Evolutionary conservation across 108 stramenopile species (phyloP).

Genomic region (Parmales sp.): DNA sequence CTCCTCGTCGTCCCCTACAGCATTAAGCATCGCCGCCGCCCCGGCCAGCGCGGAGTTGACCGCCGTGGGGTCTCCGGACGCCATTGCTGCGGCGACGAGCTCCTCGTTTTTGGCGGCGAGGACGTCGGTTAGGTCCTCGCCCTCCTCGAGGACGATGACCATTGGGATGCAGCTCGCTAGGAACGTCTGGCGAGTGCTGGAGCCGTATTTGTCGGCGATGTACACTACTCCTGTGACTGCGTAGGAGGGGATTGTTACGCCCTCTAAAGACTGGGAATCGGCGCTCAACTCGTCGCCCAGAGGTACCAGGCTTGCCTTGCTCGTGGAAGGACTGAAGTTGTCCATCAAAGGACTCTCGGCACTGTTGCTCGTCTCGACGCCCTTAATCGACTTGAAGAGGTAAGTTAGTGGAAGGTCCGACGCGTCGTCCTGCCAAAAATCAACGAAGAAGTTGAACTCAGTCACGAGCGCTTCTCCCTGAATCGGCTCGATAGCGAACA

Average conservation of each 20-base stretch:
- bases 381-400: not conserved
- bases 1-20: not conserved
- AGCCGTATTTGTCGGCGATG: not conserved
- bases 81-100: not conserved
- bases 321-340: not conserved
- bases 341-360: not conserved
- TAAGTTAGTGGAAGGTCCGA: not conserved
- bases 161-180: not conserved
- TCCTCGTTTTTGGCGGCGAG: not conserved
- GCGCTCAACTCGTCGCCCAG: not conserved
- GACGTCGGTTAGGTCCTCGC: not conserved
- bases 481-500: not conserved
- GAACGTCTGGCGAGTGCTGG: not conserved
- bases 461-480: not conserved
- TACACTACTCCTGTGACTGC: not conserved
- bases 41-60: not conserved
- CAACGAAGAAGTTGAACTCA: not conserved
- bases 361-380: not conserved
- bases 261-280: no score
- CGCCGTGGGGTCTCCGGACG: not conserved
- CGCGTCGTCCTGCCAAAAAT: conserved; percentile 7
- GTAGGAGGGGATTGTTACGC: no score
- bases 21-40: not conserved
- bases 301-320: not conserved
- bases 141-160: not conserved